A percentile compares a stretch with the other conserved stretches of the same genome.
Evolutionary conservation across 1,139 yeast species (phyloP).

Genomic region (Protomyces inouyei): DNA sequence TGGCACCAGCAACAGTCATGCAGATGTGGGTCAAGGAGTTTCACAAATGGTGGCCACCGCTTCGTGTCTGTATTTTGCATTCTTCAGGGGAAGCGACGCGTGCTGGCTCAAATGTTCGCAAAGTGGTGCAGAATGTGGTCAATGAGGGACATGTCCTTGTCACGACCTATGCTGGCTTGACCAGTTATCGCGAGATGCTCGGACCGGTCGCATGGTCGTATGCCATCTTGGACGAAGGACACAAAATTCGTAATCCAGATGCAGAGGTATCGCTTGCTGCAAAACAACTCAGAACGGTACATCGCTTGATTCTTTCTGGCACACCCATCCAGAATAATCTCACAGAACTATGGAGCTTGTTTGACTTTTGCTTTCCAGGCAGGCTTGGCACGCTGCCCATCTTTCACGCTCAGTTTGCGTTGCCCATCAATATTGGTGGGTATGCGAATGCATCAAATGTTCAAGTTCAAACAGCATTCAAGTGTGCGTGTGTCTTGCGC

Average conservation of each 20-base stretch:
- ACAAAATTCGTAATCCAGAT: conserved; percentile 91
- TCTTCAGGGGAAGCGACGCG: conserved; percentile 88
- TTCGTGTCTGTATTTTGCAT: conserved; percentile 78
- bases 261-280: conserved; percentile 80
- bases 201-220: conserved; percentile 81
- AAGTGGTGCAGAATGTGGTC: conserved; percentile 48
- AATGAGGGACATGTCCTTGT: conserved; percentile 72
- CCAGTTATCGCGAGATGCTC: conserved; percentile 66
- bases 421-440: conserved; percentile 96
- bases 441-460: conserved; percentile 94
- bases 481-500: conserved; percentile 86
- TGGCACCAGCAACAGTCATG: conserved; percentile 94
- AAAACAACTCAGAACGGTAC: conserved; percentile 73
- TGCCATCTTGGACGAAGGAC: conserved; percentile 91
- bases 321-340: conserved; percentile 94
- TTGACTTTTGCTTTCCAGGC: conserved; percentile 94
- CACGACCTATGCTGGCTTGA: conserved; percentile 86
- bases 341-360: conserved; percentile 86
- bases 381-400: conserved; percentile 90
- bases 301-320: conserved; percentile 83
- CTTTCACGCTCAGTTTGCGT: conserved; percentile 83
- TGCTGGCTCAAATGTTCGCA: conserved; percentile 41
- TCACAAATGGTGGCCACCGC: conserved; percentile 97
- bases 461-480: conserved; percentile 93
- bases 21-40: conserved; percentile 95